Evolutionary conservation across 495 filamentous ascomycete genomes (phyloP).

Genomic region (Aspergillus hancockii): DNA sequence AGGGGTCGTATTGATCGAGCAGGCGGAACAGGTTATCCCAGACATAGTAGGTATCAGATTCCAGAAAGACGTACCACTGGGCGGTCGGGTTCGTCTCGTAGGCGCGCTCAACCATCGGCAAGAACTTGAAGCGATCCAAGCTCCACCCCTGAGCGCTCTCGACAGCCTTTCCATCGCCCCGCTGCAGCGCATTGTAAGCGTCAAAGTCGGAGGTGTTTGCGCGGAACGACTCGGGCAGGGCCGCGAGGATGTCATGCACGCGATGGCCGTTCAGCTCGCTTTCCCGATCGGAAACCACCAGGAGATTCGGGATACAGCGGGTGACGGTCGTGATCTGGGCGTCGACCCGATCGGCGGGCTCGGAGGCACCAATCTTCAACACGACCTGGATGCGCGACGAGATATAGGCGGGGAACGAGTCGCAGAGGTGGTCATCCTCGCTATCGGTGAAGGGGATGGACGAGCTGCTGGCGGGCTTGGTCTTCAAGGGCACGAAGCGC

Average conservation of each 20-base stretch:
- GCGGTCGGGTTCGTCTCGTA: slow-evolving; percentile 52
- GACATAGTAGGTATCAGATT: slow-evolving; percentile 64
- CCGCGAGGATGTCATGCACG: slow-evolving; percentile 42
- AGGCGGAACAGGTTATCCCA: slow-evolving; percentile 63
- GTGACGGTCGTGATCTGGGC: slow-evolving; percentile 38
- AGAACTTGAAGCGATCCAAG: slow-evolving; percentile 66
- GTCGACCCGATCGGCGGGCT: slow-evolving; percentile 29
- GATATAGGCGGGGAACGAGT: slow-evolving; percentile 34
- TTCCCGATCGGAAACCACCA: slow-evolving; percentile 46
- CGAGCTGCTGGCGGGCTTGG: background rate
- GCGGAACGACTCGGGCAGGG: slow-evolving; percentile 31
- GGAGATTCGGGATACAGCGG: slow-evolving; percentile 41
- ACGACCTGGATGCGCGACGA: slow-evolving; percentile 38
- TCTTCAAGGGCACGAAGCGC: slow-evolving; percentile 8
- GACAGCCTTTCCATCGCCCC: slow-evolving; percentile 12
- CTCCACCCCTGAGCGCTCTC: slow-evolving; percentile 47
- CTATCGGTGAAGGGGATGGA: background rate
- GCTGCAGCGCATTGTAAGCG: slow-evolving; percentile 31
- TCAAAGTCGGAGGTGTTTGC: slow-evolving; percentile 36
- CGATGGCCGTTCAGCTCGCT: slow-evolving; percentile 34
- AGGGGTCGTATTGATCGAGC: slow-evolving; percentile 50
- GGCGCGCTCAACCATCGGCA: slow-evolving; percentile 59
- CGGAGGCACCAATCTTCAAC: slow-evolving; percentile 40
- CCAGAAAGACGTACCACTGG: slow-evolving; percentile 65
- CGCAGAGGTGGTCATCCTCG: slow-evolving; percentile 27